A percentile compares a stretch with the other conserved stretches of the same genome.
Evolutionary conservation across 2,329 filamentous ascomycete genomes (phyloP).

Genomic region (Fusarium circinatum): DNA sequence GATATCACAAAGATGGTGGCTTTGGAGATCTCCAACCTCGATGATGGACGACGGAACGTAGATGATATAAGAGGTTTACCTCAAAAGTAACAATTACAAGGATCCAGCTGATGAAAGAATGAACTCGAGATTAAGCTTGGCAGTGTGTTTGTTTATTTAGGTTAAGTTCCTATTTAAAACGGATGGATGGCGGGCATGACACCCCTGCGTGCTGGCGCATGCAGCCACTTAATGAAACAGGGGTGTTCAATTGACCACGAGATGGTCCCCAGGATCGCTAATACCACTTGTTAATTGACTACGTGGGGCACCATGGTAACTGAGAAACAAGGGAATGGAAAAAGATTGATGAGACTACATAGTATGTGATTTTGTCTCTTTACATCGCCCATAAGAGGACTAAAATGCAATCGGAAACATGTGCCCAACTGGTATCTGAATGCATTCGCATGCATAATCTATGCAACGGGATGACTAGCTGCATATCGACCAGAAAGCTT

Average conservation of each 20-base stretch:
- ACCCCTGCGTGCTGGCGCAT: slow-evolving; percentile 45
- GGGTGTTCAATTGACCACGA: slow-evolving; percentile 41
- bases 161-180: slow-evolving; percentile 36
- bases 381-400: background rate
- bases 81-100: slow-evolving; percentile 25
- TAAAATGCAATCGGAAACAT: slow-evolving; percentile 9
- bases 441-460: slow-evolving; percentile 23
- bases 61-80: slow-evolving; percentile 25
- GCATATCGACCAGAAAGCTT: slow-evolving; percentile 1
- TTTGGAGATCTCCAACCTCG: slow-evolving; percentile 9
- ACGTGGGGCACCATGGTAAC: slow-evolving; percentile 28
- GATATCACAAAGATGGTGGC: background rate
- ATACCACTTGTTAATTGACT: slow-evolving; percentile 40
- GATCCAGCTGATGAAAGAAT: slow-evolving; percentile 34
- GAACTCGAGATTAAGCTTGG: slow-evolving; percentile 42
- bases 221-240: slow-evolving; percentile 48
- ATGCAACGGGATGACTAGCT: slow-evolving; percentile 25
- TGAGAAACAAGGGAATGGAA: slow-evolving; percentile 23
- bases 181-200: slow-evolving; percentile 45
- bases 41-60: slow-evolving; percentile 31
- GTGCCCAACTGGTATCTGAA: slow-evolving; percentile 4
- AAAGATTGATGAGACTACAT: slow-evolving; percentile 13
- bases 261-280: slow-evolving; percentile 38
- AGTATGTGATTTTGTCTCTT: background rate
- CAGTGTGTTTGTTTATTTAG: slow-evolving; percentile 34